Percentiles rank a stretch among this genome's conserved stretches.
Conservation (phyloP, 108 stramenopile genomes). For the Nitzschia putrida region DNA sequence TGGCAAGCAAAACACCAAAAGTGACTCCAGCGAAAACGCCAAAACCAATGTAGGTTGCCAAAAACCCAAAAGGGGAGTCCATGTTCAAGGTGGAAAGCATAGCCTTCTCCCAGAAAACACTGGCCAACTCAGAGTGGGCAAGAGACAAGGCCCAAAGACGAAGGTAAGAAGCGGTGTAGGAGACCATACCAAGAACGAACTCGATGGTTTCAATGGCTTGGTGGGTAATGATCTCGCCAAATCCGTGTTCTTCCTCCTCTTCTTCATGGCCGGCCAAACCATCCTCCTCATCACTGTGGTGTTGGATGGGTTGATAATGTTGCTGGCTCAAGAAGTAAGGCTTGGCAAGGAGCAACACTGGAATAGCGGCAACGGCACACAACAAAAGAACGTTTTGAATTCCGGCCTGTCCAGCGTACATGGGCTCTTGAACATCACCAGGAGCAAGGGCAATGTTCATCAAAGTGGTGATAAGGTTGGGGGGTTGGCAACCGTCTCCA, state of each 20-base stretch:
- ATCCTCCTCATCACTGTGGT: constrained; percentile 61
- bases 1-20: constrained; percentile 94
- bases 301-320: constrained; percentile 29
- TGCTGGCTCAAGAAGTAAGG: constrained; percentile 82
- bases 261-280: constrained; percentile 59
- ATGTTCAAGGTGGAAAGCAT: constrained; percentile 92
- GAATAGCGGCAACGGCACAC: constrained; percentile 87
- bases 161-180: constrained; percentile 99
- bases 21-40: constrained; percentile 96
- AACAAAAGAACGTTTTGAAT: constrained; percentile 89
- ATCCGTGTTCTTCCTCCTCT: constrained; percentile 77
- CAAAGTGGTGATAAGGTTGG: constrained; percentile 94
- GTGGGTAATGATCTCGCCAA: constrained; percentile 93
- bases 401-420: constrained; percentile 88
- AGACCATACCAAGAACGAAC: constrained; percentile 98
- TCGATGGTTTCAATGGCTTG: constrained; percentile 99
- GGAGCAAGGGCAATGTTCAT: constrained; percentile 97
- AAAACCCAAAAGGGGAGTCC: constrained; percentile 55
- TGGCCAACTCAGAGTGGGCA: constrained; percentile 97
- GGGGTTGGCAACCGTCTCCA: constrained; percentile 96
- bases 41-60: constrained; percentile 93
- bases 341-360: constrained; percentile 94
- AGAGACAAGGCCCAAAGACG: constrained; percentile 99
- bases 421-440: constrained; percentile 92
- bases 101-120: constrained; percentile 99